phyloP scores from a whole-genome alignment of 345 rosid species.

The Brassica cretica region DNA sequence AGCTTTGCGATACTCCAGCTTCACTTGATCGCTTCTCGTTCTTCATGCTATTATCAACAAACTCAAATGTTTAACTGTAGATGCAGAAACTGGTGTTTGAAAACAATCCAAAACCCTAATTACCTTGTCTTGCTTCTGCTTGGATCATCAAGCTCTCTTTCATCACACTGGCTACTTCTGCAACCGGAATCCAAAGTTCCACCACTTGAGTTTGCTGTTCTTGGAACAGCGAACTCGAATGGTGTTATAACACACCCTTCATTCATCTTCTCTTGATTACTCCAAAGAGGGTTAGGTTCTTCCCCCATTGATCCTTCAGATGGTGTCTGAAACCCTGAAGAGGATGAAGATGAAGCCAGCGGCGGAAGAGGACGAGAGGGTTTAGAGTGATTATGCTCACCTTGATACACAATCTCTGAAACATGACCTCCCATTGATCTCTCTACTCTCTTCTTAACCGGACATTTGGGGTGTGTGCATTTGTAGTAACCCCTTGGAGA shows the following conservation, averaged over 20 bases:
- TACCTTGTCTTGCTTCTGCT: conserved; percentile 74
- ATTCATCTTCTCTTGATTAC: conserved; percentile 41
- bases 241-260: conserved; percentile 41
- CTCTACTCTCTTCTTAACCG: conserved; percentile 93
- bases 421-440: conserved; percentile 84
- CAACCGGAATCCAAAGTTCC: conserved; percentile 67
- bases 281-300: conserved; percentile 37
- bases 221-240: conserved; percentile 33
- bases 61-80: background rate
- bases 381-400: conserved; percentile 86
- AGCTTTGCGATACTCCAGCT: conserved; percentile 52
- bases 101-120: background rate
- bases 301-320: conserved; percentile 19
- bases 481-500: conserved; percentile 93
- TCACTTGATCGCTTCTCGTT: conserved; percentile 57
- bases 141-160: conserved; percentile 61
- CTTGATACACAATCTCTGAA: conserved; percentile 91
- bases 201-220: conserved; percentile 38
- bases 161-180: conserved; percentile 63
- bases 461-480: conserved; percentile 89
- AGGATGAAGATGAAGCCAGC: conserved; percentile 40
- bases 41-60: conserved; percentile 45
- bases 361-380: conserved; percentile 76
- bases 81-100: background rate
- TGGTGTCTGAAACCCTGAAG: conserved; percentile 43